These are phyloP conservation scores for Annona cherimola DNA, from an alignment of 164 flowering plant species.

Conservation along the genomic window DNA sequence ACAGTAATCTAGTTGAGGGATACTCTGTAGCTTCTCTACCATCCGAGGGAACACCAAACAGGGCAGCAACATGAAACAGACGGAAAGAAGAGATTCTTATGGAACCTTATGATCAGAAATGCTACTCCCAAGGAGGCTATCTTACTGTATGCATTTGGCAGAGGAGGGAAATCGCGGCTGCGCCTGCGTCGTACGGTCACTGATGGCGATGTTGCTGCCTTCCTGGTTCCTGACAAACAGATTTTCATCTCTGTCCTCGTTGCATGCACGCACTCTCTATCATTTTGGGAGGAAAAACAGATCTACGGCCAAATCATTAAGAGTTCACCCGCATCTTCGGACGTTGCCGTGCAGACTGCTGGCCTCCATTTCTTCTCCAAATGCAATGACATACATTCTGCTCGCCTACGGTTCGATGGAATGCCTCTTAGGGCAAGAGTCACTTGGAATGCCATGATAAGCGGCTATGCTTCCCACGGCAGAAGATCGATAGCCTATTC, in stretches of 20 bases:
- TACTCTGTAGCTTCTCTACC: background rate
- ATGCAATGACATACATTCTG: conserved; percentile 24
- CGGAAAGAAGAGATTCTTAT: background rate
- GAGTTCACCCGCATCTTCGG: conserved; percentile 26
- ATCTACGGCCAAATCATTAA: conserved; percentile 33
- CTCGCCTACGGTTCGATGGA: conserved; percentile 44
- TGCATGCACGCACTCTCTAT: conserved; percentile 39
- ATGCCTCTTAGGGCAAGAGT: conserved; percentile 37
- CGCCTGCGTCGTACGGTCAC: too few relatives aligned
- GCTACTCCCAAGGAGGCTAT: conserved; percentile 6
- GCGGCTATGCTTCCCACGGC: conserved; percentile 43
- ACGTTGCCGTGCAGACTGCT: conserved; percentile 37
- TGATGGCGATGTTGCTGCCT: too few relatives aligned
- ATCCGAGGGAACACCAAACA: background rate
- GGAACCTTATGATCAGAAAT: conserved; percentile 2
- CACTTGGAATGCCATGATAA: conserved; percentile 64
- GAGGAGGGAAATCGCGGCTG: too few relatives aligned
- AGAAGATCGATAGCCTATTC: conserved; percentile 13
- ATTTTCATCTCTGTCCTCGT: conserved; percentile 40
- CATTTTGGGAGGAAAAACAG: conserved; percentile 41
- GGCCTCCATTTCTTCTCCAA: conserved; percentile 40
- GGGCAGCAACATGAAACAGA: background rate
- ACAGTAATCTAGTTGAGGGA: background rate
- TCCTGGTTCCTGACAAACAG: conserved; percentile 18
- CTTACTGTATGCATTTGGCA: background rate